Base-by-base conservation (phyloP, 441 rosid genomes). In the Populus tomentosa region DNA sequence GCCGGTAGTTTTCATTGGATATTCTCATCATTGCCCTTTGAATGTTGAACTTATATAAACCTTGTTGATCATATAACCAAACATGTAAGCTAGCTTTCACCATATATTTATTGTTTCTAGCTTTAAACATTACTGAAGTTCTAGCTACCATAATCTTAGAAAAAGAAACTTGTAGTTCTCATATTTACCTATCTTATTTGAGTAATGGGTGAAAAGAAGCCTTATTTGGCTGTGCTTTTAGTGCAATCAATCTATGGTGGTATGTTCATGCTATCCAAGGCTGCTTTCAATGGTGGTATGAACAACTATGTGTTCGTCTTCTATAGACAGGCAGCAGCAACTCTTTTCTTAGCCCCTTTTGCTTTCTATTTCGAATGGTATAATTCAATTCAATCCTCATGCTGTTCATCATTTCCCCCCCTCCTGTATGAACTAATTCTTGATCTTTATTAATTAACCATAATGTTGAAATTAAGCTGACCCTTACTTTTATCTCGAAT, bases 201-300 rank as follows among this genome's bases (percentile, higher is more conserved):
- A 14, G 35, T 2, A 26, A 87, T 90, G 92, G 89, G 78, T 59
- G 79, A 67, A n/a, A 89, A 85, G 81, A 92, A 89, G 73, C 86
- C 97, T 10, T 92, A 89, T 67, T 42, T 90, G 75, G 75, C 77
- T 30, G 95, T 84, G 69, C 8, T 84, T 35, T 73, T 90, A 18
- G 81, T 92, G 53, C 98, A 94, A 76, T 69, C 86, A 20, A 89
- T 94, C 42, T 94, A 90, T 70, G 82, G 95, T 8, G 89, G 89
- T 71, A 91, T 94, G 98, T 92, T 94, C 89, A 82, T 94, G 87
- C 80, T 94, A 80, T 94, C 97, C 30, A 94, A 94, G 79, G 97
- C 94, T 5, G 97, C 89, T 53, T 92, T 94, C 78, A 83, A 89
- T 79, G 89, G 85, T 0, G 98, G 98, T 11, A 89, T 94, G 97